phyloP scores from a whole-genome alignment of 495 filamentous ascomycete species.

The Trichoderma orchidacearum region DNA sequence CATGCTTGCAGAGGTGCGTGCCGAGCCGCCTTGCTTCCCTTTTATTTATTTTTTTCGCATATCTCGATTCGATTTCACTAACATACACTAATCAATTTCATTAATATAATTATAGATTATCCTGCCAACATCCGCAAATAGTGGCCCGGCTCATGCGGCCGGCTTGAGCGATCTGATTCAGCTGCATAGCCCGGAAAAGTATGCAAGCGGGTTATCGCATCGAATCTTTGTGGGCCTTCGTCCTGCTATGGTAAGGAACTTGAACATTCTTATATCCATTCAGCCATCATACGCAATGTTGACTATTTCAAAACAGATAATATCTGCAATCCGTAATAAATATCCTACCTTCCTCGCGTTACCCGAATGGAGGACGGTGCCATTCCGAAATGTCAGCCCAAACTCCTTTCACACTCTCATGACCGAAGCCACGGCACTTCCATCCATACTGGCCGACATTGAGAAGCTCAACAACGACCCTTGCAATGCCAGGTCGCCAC shows the following conservation, averaged over 20 bases:
- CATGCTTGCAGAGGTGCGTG: constrained; percentile 13
- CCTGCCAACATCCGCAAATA: constrained; percentile 11
- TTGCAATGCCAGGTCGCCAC: background rate
- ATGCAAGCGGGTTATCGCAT: constrained; percentile 14
- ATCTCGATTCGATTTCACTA: too few relatives aligned
- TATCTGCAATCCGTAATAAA: constrained; percentile 8
- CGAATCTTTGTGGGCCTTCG: constrained; percentile 22
- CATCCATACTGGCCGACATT: constrained; percentile 12
- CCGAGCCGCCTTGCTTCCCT: too few relatives aligned
- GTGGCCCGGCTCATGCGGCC: constrained; percentile 15
- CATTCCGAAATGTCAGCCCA: constrained; percentile 13
- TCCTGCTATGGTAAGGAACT: constrained; percentile 16
- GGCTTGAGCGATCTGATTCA: constrained; percentile 16
- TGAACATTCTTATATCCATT: too few relatives aligned
- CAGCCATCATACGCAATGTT: too few relatives aligned
- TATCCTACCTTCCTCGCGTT: constrained; percentile 13
- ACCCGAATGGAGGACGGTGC: constrained; percentile 13
- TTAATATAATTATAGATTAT: constrained; percentile 18
- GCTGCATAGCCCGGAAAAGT: constrained; percentile 11
- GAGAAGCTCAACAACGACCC: background rate
- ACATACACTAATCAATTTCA: too few relatives aligned
- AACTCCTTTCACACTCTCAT: constrained; percentile 18
- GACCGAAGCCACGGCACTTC: constrained; percentile 14
- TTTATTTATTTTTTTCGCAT: too few relatives aligned
- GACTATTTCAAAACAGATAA: constrained; percentile 1